Conservation (phyloP, 345 rosid species). For the Psidium friedrichsthalianum region DNA sequence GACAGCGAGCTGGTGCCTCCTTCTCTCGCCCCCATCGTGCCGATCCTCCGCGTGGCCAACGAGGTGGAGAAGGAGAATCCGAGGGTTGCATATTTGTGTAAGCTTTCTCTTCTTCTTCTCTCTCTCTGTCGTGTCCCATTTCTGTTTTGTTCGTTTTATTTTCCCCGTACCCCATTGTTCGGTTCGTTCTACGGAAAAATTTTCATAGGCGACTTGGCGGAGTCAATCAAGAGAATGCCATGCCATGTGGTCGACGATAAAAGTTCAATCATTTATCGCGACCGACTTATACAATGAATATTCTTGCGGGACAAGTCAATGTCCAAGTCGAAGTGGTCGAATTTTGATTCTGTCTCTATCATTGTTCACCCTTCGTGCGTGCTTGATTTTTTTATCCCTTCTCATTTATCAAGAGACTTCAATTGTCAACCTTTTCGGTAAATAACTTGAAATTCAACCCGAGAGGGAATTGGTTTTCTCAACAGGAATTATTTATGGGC, state of each 20-base stretch:
- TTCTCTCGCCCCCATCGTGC: conserved; percentile 50
- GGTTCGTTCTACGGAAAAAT: not conserved
- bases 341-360: not conserved
- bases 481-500: not conserved
- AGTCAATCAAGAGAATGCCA: not conserved
- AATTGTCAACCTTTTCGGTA: not conserved
- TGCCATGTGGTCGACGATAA: not conserved
- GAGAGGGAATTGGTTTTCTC: not conserved
- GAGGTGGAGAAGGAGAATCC: conserved; percentile 61
- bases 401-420: not conserved
- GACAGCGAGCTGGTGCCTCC: conserved; percentile 96
- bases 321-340: not conserved
- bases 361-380: not conserved
- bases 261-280: not conserved
- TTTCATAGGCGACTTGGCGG: not conserved
- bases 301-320: not conserved
- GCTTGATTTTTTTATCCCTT: not conserved
- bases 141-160: not conserved
- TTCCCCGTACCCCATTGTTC: not conserved
- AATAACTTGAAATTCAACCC: not conserved
- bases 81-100: conserved; percentile 87
- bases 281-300: not conserved
- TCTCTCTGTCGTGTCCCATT: not conserved
- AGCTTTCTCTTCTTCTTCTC: not conserved
- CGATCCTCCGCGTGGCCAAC: conserved; percentile 90